Percentiles rank a stretch among this genome's conserved stretches.
Conservation (phyloP, 2,329 filamentous ascomycete species). For the Orbilia javanica region DNA sequence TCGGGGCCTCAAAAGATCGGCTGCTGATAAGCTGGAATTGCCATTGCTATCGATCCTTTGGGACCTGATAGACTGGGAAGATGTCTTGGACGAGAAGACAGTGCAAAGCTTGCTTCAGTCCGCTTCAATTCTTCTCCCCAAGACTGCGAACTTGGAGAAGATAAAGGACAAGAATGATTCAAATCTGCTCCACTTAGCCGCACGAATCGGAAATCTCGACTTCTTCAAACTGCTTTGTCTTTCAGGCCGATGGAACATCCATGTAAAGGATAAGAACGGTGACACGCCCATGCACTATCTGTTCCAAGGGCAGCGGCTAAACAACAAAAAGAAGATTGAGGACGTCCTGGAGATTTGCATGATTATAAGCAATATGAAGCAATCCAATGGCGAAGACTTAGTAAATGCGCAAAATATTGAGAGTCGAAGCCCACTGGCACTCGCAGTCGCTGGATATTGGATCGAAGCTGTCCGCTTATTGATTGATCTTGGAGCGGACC, state of each 20-base stretch:
- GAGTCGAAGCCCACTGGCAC: slow-evolving; percentile 2
- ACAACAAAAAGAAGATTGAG: background rate
- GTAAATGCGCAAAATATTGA: slow-evolving; percentile 1
- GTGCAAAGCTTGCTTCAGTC: background rate
- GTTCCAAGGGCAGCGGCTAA: background rate
- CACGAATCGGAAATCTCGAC: slow-evolving; percentile 10
- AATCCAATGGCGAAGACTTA: background rate
- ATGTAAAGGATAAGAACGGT: background rate
- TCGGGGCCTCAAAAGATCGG: background rate
- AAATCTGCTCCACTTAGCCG: slow-evolving; percentile 21
- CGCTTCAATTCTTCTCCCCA: background rate
- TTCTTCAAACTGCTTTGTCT: slow-evolving; percentile 36
- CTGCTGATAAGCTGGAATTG: background rate
- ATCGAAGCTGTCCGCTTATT: slow-evolving; percentile 8
- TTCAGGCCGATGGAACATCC: slow-evolving; percentile 18
- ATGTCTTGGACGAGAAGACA: background rate
- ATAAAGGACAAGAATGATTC: background rate
- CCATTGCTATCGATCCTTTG: slow-evolving; percentile 4
- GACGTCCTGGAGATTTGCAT: slow-evolving; percentile 15
- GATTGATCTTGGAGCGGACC: slow-evolving; percentile 23
- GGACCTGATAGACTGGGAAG: slow-evolving; percentile 16
- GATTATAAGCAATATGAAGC: slow-evolving; percentile 27
- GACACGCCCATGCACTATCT: slow-evolving; percentile 24
- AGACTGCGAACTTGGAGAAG: background rate
- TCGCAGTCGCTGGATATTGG: slow-evolving; percentile 18